A percentile compares a stretch with the other conserved stretches of the same genome.
These are phyloP conservation scores for Verticillium klebahnii DNA, from an alignment of 2,329 filamentous ascomycete species.

Conservation along the genomic window DNA sequence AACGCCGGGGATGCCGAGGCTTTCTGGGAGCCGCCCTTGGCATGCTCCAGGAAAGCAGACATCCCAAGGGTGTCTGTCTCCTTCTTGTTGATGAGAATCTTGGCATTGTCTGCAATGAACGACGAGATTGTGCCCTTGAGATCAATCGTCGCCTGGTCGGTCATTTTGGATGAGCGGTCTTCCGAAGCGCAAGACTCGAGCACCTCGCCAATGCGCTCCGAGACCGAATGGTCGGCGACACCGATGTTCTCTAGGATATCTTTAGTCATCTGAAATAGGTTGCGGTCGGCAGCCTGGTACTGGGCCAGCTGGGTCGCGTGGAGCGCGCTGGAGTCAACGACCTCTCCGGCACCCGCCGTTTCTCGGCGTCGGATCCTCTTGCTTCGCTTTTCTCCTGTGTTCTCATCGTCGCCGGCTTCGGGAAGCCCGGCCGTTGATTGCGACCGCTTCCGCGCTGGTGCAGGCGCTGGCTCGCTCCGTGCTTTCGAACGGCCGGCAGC, in stretches of 20 bases:
- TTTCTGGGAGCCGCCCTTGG: slow-evolving; percentile 51
- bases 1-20: slow-evolving; percentile 42
- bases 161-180: slow-evolving; percentile 44
- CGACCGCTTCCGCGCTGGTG: slow-evolving; percentile 43
- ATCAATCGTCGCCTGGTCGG: slow-evolving; percentile 41
- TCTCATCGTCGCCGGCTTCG: slow-evolving; percentile 53
- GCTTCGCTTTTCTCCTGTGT: slow-evolving; percentile 55
- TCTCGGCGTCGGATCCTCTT: slow-evolving; percentile 62
- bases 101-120: slow-evolving; percentile 50
- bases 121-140: slow-evolving; percentile 42
- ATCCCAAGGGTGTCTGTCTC: slow-evolving; percentile 48
- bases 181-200: slow-evolving; percentile 48
- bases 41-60: slow-evolving; percentile 60
- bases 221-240: slow-evolving; percentile 42
- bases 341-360: slow-evolving; percentile 45
- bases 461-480: slow-evolving; percentile 37
- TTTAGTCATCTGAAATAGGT: slow-evolving; percentile 51
- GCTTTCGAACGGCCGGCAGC: slow-evolving; percentile 23
- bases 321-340: slow-evolving; percentile 45
- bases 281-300: slow-evolving; percentile 51
- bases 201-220: slow-evolving; percentile 42
- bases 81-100: slow-evolving; percentile 48
- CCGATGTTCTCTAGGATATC: slow-evolving; percentile 52
- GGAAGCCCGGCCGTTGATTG: slow-evolving; percentile 57
- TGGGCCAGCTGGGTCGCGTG: slow-evolving; percentile 52